These are phyloP conservation scores for Malus hybrid DNA, from an alignment of 331 rosid genomes.

Conservation along the genomic window DNA sequence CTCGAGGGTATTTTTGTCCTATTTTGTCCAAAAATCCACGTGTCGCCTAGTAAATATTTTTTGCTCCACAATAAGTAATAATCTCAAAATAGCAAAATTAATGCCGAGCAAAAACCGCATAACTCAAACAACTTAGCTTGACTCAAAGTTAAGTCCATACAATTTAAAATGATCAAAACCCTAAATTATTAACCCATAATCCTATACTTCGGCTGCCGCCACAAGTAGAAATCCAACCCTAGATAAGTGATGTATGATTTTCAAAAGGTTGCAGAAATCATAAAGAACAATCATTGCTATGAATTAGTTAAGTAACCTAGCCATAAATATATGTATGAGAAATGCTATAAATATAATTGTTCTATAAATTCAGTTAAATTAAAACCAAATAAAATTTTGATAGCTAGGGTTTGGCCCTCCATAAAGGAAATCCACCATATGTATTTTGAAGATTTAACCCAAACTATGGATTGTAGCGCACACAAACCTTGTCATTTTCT, in stretches of 20 bases:
- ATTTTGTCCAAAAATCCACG: no score
- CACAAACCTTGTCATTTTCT: conserved; percentile 20
- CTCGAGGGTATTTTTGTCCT: no score
- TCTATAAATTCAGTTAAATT: not conserved
- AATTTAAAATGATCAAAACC: not conserved
- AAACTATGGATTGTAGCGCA: not conserved
- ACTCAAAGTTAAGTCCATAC: not conserved
- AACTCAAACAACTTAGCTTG: not conserved
- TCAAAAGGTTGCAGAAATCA: not conserved
- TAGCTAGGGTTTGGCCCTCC: conserved; percentile 4
- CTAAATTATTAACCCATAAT: not conserved
- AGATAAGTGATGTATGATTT: not conserved
- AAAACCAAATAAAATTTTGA: not conserved
- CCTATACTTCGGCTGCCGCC: not conserved
- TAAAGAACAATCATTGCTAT: not conserved
- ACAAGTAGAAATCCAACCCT: not conserved
- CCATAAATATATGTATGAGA: not conserved
- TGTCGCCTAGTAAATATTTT: no score
- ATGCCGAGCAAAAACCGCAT: not conserved
- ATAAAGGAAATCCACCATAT: conserved; percentile 6
- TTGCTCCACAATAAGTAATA: no score
- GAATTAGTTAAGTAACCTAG: not conserved
- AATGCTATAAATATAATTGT: not conserved
- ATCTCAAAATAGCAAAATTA: no score
- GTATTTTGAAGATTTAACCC: not conserved